These are phyloP conservation scores for Hypoxylon sp. DNA, from an alignment of 2,329 filamentous ascomycete species.

Conservation along the genomic window DNA sequence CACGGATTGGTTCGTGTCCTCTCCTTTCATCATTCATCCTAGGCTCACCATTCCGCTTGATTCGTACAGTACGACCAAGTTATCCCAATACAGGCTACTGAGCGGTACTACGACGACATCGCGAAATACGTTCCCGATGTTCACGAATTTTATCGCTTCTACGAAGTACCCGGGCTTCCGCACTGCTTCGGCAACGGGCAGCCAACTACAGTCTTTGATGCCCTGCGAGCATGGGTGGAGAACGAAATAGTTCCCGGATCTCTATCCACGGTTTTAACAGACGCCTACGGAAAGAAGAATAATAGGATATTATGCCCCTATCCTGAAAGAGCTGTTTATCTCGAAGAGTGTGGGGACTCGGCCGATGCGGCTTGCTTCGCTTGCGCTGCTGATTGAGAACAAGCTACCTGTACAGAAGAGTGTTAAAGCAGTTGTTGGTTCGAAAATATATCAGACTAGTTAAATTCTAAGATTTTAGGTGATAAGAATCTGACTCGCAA, in stretches of 20 bases:
- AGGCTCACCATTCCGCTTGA: neutral
- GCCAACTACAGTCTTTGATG: slow-evolving; percentile 36
- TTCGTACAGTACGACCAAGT: slow-evolving; percentile 35
- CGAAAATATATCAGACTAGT: neutral
- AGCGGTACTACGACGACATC: slow-evolving; percentile 37
- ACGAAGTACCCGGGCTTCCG: slow-evolving; percentile 38
- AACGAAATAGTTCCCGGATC: slow-evolving; percentile 32
- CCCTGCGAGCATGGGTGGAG: slow-evolving; percentile 39
- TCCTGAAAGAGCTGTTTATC: slow-evolving; percentile 13
- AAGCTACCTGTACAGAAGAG: neutral
- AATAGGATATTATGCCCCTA: slow-evolving; percentile 27
- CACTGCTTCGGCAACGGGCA: slow-evolving; percentile 43
- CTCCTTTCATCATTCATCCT: neutral
- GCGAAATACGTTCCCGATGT: slow-evolving; percentile 20
- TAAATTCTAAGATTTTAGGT: neutral
- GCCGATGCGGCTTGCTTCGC: slow-evolving; percentile 20
- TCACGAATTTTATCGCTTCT: slow-evolving; percentile 40
- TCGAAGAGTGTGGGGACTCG: slow-evolving; percentile 15
- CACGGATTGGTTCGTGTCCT: slow-evolving; percentile 56
- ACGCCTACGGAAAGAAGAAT: slow-evolving; percentile 15
- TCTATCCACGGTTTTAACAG: slow-evolving; percentile 13
- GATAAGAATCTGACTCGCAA: neutral
- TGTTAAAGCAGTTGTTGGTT: neutral
- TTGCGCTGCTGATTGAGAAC: slow-evolving; percentile 6
- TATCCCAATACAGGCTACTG: slow-evolving; percentile 38